Percentiles rank a stretch among this genome's conserved stretches.
Conservation (phyloP, 495 filamentous ascomycete species). For the Haplographium delicatum region DNA sequence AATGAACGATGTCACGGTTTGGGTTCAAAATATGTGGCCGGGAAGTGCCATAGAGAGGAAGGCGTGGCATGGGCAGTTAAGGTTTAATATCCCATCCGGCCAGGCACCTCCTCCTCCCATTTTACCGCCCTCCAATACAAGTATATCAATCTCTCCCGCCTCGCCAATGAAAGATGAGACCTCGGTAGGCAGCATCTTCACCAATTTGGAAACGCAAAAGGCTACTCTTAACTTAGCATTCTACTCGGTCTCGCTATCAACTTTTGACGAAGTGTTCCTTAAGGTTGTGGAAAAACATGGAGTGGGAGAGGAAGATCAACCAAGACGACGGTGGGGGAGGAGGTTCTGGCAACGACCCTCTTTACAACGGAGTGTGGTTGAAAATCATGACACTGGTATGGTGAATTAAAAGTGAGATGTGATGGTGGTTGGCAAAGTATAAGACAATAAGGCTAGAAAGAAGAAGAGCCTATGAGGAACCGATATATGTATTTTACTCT, state of each 20-base stretch:
- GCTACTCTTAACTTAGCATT: conserved; percentile 62
- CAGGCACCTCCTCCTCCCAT: background rate
- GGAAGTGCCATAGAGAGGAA: conserved; percentile 59
- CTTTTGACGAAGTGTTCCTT: conserved; percentile 81
- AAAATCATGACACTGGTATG: no score
- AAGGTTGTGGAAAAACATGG: conserved; percentile 69
- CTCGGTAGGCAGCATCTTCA: conserved; percentile 57
- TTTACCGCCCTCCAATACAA: background rate
- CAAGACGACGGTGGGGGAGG: background rate
- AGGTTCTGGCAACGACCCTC: background rate
- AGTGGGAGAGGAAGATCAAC: conserved; percentile 64
- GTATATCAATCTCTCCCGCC: conserved; percentile 44
- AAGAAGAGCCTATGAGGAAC: no score
- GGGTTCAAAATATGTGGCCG: conserved; percentile 52
- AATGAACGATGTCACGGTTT: conserved; percentile 54
- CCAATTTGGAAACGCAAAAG: conserved; percentile 61
- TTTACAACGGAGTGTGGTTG: no score
- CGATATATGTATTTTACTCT: no score
- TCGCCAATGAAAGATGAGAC: conserved; percentile 16
- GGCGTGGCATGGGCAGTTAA: conserved; percentile 72
- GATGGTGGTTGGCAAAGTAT: no score
- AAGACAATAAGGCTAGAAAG: no score
- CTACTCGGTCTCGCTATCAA: conserved; percentile 71
- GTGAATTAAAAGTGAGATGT: no score
- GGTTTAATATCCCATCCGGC: conserved; percentile 65